phyloP scores from a whole-genome alignment of 2,329 filamentous ascomycete genomes.

The Nakataea oryzae region DNA sequence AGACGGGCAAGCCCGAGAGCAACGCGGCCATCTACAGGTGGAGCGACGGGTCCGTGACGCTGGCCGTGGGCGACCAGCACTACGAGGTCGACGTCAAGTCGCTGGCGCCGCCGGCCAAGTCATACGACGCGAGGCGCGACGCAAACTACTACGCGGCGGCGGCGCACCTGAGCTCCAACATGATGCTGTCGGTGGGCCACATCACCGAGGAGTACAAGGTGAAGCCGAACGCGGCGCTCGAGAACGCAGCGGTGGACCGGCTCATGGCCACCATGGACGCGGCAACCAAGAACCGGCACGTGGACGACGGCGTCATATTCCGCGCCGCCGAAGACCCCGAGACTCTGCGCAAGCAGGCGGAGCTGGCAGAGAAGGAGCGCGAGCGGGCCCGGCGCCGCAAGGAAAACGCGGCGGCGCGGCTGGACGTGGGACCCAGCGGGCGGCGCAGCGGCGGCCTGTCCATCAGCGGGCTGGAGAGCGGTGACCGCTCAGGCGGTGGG shows the following conservation, averaged over 20 bases:
- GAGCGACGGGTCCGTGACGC: conserved; percentile 69
- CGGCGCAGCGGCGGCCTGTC: conserved; percentile 42
- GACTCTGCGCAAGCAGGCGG: conserved; percentile 61
- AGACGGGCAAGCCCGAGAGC: conserved; percentile 58
- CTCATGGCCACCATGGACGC: conserved; percentile 58
- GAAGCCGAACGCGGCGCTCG: conserved; percentile 53
- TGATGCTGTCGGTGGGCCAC: conserved; percentile 65
- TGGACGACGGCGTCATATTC: conserved; percentile 54
- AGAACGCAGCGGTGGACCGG: conserved; percentile 61
- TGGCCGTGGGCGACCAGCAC: conserved; percentile 66
- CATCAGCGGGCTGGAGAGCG: conserved; percentile 59
- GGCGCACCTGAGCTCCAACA: conserved; percentile 55
- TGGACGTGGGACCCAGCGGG: conserved; percentile 34
- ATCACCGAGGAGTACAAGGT: conserved; percentile 64
- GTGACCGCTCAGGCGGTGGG: conserved; percentile 37
- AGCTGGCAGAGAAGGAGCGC: conserved; percentile 64
- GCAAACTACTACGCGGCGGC: conserved; percentile 68
- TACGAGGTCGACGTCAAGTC: conserved; percentile 64
- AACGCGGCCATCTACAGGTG: conserved; percentile 67
- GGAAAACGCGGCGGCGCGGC: conserved; percentile 56
- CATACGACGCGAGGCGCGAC: conserved; percentile 58
- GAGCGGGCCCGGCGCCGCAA: conserved; percentile 54
- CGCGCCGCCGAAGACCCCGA: conserved; percentile 65
- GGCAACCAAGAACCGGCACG: conserved; percentile 44
- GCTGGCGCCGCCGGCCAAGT: conserved; percentile 52